phyloP scores from a whole-genome alignment of 257 asterid genomes.

The Solanum stenotomum region DNA sequence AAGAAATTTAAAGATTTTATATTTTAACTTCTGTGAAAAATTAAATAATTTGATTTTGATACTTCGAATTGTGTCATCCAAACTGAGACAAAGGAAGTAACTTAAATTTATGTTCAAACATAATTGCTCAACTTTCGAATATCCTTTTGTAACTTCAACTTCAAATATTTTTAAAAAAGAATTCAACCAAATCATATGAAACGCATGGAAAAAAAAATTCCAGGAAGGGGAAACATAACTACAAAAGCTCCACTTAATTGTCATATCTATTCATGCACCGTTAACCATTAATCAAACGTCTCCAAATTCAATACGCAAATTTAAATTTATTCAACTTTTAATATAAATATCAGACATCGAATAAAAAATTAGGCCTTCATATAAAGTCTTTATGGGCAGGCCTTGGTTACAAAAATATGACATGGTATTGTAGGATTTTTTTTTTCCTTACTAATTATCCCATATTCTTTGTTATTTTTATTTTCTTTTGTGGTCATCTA shows the following conservation, averaged over 20 bases:
- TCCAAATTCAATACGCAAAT: neutral
- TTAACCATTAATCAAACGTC: neutral
- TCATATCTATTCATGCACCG: neutral
- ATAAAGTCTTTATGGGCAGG: neutral
- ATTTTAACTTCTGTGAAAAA: too few species aligned
- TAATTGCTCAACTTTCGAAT: neutral
- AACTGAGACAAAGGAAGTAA: neutral
- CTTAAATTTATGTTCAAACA: too few species aligned
- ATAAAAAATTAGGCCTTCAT: neutral
- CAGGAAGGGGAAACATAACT: too few species aligned
- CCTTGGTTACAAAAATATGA: neutral
- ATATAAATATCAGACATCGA: neutral
- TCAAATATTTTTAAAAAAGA: too few species aligned
- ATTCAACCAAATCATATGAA: neutral
- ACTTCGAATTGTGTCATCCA: neutral
- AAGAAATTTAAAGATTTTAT: too few species aligned
- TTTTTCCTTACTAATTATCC: neutral
- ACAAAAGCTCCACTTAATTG: neutral
- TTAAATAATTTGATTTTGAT: too few species aligned
- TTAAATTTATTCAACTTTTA: neutral
- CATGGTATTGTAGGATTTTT: neutral
- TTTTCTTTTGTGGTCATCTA: neutral
- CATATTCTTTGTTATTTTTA: neutral
- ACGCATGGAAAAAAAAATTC: too few species aligned
- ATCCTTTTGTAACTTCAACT: neutral